Evolutionary conservation across 2,329 filamentous ascomycete species (phyloP), one percentile per base, ranked within the genome.

Genomic region (Proliferodiscus dingleyae): DNA sequence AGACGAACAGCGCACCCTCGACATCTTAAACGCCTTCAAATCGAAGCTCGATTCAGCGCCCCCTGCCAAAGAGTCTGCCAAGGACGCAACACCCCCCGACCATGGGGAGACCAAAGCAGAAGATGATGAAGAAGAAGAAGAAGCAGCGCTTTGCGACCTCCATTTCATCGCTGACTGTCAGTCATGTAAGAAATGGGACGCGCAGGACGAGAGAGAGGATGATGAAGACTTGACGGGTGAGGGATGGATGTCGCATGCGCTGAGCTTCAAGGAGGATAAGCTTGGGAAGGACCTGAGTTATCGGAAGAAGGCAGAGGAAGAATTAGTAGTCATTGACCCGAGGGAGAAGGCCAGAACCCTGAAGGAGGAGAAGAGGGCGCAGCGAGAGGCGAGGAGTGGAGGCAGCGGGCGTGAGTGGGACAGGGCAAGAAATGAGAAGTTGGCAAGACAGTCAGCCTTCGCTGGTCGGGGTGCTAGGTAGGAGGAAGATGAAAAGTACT

Each of bases 161-260:
- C 93, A 98, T 64, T 98, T 97, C 66, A 94, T 98, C 52, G 87
- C 86, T 39, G 87, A 94, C 59, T 98, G 93, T 65, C 89, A 95
- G 63, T 95, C 89, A 36, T 97, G 93, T 65, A 81, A 80, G 47
- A 79, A 84, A 0, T 95, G 90, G 89, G 86, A 94, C 60, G 63
- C 64, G 5, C 62, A 68, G 28, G 57, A 56, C 13, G 67, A 70
- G 9, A 74, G 72, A 32, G 78, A 73, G 3, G 71, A 73, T 10
- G 71, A 75, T 18, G 71, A 71, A 2, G 78, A 83, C 3, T 76
- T 74, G 55, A 77, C 80, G 48, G 80, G 80, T 39, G 73, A 78
- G 39, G 83, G 81, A 6, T 97, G 91, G 90, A 87, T 96, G 81
- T 80, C 80, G 3, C 91, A 97, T 64, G 75, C 80, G 8, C 72